Conservation (phyloP, 164 flowering plant genomes). For the Magnolia changhungtana region DNA sequence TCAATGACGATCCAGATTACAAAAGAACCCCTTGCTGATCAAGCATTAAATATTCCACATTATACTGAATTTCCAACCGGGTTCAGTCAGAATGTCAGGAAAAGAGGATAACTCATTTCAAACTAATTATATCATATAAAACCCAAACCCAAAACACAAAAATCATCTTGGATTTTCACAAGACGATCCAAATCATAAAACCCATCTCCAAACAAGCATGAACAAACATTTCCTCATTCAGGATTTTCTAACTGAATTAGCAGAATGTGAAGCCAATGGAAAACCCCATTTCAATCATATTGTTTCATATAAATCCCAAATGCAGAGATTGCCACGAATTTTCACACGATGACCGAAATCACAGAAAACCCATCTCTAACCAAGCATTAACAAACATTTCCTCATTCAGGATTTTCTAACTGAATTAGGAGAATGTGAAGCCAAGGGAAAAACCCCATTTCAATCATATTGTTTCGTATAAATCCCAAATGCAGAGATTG, state of each 20-base stretch:
- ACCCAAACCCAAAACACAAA: background rate
- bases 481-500: background rate
- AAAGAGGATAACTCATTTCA: background rate
- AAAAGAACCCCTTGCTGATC: too few species aligned
- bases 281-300: background rate
- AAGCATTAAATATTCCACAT: too few species aligned
- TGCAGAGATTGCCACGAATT: background rate
- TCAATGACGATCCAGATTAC: background rate
- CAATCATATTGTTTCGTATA: background rate
- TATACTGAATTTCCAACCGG: background rate
- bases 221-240: background rate
- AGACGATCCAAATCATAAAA: background rate
- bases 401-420: background rate
- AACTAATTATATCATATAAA: background rate
- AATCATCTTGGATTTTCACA: background rate
- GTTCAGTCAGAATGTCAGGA: background rate
- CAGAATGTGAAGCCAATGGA: background rate
- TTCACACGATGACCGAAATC: background rate
- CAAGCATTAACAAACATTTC: background rate
- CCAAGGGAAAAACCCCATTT: background rate
- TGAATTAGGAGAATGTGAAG: background rate
- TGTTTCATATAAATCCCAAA: background rate
- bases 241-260: too few species aligned
- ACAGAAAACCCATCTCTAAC: background rate
- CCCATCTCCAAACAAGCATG: conserved; percentile 1